A percentile compares a stretch with the other conserved stretches of the same genome.
These are phyloP conservation scores for Scutellaria barbata DNA, from an alignment of 257 asterid genomes.

Conservation along the genomic window DNA sequence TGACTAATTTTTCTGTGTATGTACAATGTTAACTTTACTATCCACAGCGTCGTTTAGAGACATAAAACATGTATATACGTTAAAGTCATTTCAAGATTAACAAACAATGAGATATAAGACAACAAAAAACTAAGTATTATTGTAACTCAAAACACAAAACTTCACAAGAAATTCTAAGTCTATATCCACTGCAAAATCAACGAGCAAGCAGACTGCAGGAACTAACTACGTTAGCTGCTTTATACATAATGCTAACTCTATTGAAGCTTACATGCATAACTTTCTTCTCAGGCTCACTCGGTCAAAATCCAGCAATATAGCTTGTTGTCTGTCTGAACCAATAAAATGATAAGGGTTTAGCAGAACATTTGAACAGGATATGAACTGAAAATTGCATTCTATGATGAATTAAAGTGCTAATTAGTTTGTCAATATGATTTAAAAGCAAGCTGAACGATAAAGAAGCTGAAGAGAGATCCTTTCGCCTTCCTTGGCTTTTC, in stretches of 20 bases:
- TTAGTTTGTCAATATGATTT: too few species aligned
- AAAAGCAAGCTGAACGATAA: too few species aligned
- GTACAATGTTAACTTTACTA: background rate
- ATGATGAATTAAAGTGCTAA: too few species aligned
- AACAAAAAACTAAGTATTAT: constrained; percentile 4
- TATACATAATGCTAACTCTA: constrained; percentile 4
- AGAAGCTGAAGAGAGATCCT: too few species aligned
- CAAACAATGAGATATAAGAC: background rate
- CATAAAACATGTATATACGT: background rate
- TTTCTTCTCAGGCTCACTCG: background rate
- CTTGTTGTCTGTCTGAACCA: constrained; percentile 34
- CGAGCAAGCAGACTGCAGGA: constrained; percentile 31
- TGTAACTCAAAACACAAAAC: constrained; percentile 24
- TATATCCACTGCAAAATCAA: constrained; percentile 40
- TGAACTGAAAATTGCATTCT: too few species aligned
- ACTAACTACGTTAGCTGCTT: constrained; percentile 12
- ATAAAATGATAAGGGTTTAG: constrained; percentile 15
- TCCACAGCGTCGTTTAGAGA: background rate
- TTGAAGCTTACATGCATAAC: constrained; percentile 21
- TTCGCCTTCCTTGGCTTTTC: too few species aligned
- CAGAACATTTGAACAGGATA: background rate
- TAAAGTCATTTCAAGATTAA: background rate
- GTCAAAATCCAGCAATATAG: too few species aligned
- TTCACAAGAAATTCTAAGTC: constrained; percentile 25
- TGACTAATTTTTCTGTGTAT: background rate